phyloP scores from a whole-genome alignment of 2,329 filamentous ascomycete species.

The Shiraia bambusicola region DNA sequence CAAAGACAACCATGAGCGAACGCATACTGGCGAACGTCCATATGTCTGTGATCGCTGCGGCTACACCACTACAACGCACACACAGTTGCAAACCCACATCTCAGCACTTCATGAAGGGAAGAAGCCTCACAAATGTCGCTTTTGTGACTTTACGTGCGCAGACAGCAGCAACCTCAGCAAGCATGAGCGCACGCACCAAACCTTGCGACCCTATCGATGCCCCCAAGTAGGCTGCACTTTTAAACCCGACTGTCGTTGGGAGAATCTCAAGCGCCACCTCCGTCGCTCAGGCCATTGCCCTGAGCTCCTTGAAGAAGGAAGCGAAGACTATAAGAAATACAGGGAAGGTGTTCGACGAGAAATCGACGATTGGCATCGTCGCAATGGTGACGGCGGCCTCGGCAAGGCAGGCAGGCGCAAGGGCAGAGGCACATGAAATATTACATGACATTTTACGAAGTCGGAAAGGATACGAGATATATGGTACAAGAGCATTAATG shows the following conservation, averaged over 20 bases:
- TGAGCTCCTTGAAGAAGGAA: conserved; percentile 36
- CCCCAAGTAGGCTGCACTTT: conserved; percentile 41
- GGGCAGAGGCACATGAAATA: conserved; percentile 4
- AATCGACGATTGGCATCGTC: conserved; percentile 37
- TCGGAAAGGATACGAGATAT: not conserved
- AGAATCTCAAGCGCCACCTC: conserved; percentile 44
- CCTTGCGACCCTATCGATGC: conserved; percentile 40
- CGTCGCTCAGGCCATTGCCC: conserved; percentile 40
- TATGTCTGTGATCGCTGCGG: conserved; percentile 41
- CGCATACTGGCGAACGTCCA: conserved; percentile 41
- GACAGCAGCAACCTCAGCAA: conserved; percentile 42
- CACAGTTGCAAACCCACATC: conserved; percentile 43
- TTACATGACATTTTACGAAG: not conserved
- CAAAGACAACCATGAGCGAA: conserved; percentile 44
- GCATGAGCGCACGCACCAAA: conserved; percentile 43
- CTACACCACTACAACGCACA: conserved; percentile 44
- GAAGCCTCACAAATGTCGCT: conserved; percentile 43
- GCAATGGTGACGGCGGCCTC: conserved; percentile 26
- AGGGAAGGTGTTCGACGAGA: conserved; percentile 34
- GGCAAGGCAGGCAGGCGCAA: conserved; percentile 26
- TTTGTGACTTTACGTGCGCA: conserved; percentile 43
- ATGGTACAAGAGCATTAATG: too few relatives aligned
- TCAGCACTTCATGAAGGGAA: conserved; percentile 40
- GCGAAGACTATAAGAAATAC: conserved; percentile 38
- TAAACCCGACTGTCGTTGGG: conserved; percentile 44